These are phyloP conservation scores for Neohortaea acidophila DNA, from an alignment of 495 filamentous ascomycete species.

Conservation along the genomic window DNA sequence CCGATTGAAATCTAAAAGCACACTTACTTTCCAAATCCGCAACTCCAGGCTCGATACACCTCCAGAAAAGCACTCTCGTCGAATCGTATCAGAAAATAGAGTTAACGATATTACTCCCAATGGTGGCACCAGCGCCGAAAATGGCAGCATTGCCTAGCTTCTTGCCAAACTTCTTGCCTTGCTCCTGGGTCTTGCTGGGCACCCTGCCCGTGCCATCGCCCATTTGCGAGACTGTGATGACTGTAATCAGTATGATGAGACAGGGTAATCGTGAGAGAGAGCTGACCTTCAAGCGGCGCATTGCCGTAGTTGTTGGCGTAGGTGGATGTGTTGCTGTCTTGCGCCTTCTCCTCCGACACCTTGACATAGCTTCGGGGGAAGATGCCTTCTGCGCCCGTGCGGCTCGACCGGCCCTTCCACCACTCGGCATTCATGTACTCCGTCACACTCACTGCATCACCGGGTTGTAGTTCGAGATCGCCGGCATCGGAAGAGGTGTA, in stretches of 20 bases:
- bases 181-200: constrained; percentile 36
- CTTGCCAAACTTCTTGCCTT: constrained; percentile 62
- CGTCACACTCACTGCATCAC: constrained; percentile 61
- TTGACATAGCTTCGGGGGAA: constrained; percentile 85
- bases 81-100: constrained; percentile 66
- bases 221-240: constrained; percentile 1
- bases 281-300: too few relatives aligned
- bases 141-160: constrained; percentile 51
- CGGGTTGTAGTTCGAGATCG: constrained; percentile 58
- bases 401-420: constrained; percentile 78
- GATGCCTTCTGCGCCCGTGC: constrained; percentile 71
- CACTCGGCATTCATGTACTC: constrained; percentile 94
- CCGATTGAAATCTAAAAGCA: too few relatives aligned
- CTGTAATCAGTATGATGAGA: neutral
- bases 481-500: constrained; percentile 65
- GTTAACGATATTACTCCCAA: constrained; percentile 85
- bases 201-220: constrained; percentile 21
- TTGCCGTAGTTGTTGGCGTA: constrained; percentile 31
- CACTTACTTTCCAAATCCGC: too few relatives aligned
- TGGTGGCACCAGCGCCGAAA: constrained; percentile 58
- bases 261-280: neutral
- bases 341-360: constrained; percentile 26
- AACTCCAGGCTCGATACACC: too few relatives aligned
- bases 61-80: too few relatives aligned
- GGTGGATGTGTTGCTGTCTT: constrained; percentile 20